Base-by-base conservation (phyloP, 2,329 filamentous ascomycete genomes). In the Aspergillus neotritici region DNA sequence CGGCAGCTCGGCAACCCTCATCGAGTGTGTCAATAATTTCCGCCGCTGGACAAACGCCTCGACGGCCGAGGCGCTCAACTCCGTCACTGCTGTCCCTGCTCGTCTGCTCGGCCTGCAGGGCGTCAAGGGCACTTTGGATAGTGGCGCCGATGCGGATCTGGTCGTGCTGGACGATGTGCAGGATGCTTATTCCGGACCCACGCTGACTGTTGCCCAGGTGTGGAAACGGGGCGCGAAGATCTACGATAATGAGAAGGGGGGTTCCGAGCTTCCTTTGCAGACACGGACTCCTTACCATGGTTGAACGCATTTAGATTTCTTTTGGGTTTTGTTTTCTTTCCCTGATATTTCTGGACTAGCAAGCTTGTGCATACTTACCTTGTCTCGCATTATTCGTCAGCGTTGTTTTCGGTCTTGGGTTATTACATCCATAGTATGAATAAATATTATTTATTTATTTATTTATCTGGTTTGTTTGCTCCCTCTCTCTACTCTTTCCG, bases 1-100 rank as follows among this genome's bases (percentile, higher is more conserved):
- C 11, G 87, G 86, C 51, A 85, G 81, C 37, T 68, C 65, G 0
- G 66, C 67, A 7, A 69, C 67, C 4, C 53, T 70, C 12, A 68
- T 70, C 31, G 66, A 70, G 49, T 70, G 67, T 32, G 62, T 70
- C 12, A 70, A 70, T 43, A 70, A 70, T 39, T 70, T 70, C 53
- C 59, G 66, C 5, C 59, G 63, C 25, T 70, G 67, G 67, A 62
- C 65, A 5, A 60, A 58, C 4, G 59, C 67, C 0, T 63, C 58
- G 3, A 69, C 66, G 0, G 66, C 64, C 1, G 62, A 65, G 46
- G 63, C 67, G 0, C 57, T 70, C n/a, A 61, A 60, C 34, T 66
- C 67, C 0, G 66, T 63, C 5, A 67, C 67, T 7, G 63, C 62
- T n/a, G 61, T 58, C 3, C 67, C 67, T 16, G 67, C 67, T 4